A percentile compares a stretch with the other conserved stretches of the same genome.
Conservation (phyloP, 2,329 filamentous ascomycete species). For the Neofusicoccum kwambonambiense region DNA sequence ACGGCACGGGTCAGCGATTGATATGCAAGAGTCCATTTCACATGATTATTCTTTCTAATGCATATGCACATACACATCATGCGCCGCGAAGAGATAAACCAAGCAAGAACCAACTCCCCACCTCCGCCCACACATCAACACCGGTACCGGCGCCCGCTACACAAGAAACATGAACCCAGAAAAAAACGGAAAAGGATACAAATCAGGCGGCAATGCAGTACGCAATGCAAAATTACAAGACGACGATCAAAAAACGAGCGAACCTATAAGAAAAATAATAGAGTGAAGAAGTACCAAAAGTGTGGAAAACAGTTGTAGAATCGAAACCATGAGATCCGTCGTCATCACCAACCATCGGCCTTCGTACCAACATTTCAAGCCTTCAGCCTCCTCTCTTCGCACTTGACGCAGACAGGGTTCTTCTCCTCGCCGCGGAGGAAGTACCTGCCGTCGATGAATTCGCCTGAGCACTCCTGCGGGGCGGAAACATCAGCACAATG, state of each 20-base stretch:
- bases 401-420: constrained; percentile 61
- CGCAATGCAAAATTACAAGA: background rate
- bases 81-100: background rate
- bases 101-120: background rate
- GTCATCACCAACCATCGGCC: background rate
- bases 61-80: background rate
- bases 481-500: background rate
- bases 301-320: background rate
- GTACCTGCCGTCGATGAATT: constrained; percentile 62
- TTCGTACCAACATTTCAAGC: constrained; percentile 36
- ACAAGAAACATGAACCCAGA: background rate
- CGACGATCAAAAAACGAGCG: background rate
- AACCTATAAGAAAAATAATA: background rate
- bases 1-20: too few species aligned
- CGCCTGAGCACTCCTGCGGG: constrained; percentile 57
- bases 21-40: too few species aligned
- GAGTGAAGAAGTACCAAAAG: background rate
- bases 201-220: background rate
- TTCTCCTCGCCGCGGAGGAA: constrained; percentile 60
- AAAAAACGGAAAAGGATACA: background rate
- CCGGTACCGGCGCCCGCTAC: background rate
- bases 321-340: background rate
- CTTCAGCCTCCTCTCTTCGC: constrained; percentile 63
- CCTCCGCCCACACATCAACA: background rate
- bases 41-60: background rate